Percentiles rank a stretch among this genome's conserved stretches.
Evolutionary conservation across 148 eudicot species (phyloP).

Genomic region (Chenopodium formosanum): DNA sequence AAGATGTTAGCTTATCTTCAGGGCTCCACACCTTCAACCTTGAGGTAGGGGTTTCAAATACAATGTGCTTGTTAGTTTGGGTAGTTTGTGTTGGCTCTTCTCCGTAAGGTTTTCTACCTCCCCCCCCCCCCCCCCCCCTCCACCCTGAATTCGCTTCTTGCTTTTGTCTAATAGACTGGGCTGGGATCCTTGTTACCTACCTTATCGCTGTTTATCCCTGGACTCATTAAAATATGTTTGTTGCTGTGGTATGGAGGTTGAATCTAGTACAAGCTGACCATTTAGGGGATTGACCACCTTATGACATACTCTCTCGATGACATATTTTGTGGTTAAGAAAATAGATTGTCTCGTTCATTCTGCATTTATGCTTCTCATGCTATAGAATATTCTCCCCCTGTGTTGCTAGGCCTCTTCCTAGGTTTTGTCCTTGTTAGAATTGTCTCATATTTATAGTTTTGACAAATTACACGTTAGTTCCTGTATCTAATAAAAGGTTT

Average conservation of each 20-base stretch:
- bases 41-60: neutral
- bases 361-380: neutral
- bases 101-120: neutral
- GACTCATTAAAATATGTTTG: neutral
- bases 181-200: neutral
- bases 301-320: neutral
- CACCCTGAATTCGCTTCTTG: neutral
- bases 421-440: neutral
- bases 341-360: neutral
- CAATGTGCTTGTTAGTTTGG: neutral
- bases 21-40: too few species aligned
- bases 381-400: neutral
- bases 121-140: neutral
- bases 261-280: neutral
- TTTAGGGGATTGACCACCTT: neutral
- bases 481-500: too few species aligned
- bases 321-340: neutral
- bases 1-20: neutral
- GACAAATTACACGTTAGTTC: neutral
- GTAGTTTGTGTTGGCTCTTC: neutral
- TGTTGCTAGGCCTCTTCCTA: neutral
- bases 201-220: neutral
- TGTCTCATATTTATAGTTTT: neutral
- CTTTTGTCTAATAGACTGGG: neutral
- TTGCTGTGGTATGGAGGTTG: neutral